phyloP scores from a whole-genome alignment of 2,329 filamentous ascomycete species.

The Harringtonia aguacate region DNA sequence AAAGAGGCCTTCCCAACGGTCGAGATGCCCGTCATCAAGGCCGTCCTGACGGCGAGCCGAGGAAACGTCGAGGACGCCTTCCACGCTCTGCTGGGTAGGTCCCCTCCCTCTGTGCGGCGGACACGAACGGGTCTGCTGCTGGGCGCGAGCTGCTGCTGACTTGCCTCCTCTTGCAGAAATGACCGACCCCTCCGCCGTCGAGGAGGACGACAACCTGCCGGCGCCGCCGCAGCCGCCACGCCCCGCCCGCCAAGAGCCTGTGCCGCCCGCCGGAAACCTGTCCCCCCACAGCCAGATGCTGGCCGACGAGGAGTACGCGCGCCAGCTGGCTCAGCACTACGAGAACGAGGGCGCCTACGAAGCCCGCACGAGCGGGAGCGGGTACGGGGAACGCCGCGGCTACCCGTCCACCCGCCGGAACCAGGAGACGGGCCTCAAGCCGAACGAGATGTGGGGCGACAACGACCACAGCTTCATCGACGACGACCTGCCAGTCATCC shows the following conservation, averaged over 20 bases:
- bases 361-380: conserved; percentile 38
- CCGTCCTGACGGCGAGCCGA: conserved; percentile 74
- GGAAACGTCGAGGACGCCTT: conserved; percentile 90
- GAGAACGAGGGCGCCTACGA: conserved; percentile 51
- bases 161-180: conserved; percentile 44
- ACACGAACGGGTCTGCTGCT: neutral
- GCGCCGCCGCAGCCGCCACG: conserved; percentile 74
- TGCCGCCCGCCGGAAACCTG: conserved; percentile 54
- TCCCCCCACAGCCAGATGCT: conserved; percentile 70
- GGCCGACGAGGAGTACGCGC: conserved; percentile 79
- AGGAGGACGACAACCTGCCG: conserved; percentile 40
- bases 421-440: conserved; percentile 40
- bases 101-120: neutral
- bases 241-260: conserved; percentile 52
- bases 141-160: conserved; percentile 7
- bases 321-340: conserved; percentile 88
- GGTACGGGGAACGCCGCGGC: conserved; percentile 9
- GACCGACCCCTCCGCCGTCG: conserved; percentile 65
- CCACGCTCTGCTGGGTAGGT: conserved; percentile 75
- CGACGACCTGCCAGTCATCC: conserved; percentile 88
- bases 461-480: conserved; percentile 87
- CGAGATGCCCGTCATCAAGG: conserved; percentile 71
- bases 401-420: conserved; percentile 22
- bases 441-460: conserved; percentile 51
- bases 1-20: conserved; percentile 90